Evolutionary conservation across 352 stramenopile genomes (phyloP).

Genomic region (Pythium monospermum): DNA sequence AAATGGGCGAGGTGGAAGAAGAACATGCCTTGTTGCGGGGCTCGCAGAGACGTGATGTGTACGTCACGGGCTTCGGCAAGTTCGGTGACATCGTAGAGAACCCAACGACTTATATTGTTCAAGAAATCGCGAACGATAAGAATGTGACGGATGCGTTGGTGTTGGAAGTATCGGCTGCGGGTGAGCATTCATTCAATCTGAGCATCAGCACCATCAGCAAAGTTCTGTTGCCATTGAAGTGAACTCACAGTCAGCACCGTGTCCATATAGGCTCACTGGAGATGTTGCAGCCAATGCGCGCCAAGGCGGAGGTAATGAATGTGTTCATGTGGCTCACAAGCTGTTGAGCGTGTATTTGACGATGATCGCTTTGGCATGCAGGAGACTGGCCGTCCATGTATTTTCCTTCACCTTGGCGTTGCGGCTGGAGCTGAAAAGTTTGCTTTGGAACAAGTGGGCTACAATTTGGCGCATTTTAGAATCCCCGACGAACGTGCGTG

Average conservation of each 20-base stretch:
- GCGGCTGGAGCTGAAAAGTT: conserved; percentile 39
- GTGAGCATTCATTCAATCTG: conserved; percentile 12
- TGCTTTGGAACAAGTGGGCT: conserved; percentile 59
- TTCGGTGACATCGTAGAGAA: conserved; percentile 82
- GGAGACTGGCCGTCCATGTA: conserved; percentile 38
- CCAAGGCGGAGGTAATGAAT: conserved; percentile 34
- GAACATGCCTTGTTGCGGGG: no score
- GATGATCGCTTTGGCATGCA: conserved; percentile 9
- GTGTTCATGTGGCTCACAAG: no score
- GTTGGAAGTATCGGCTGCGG: conserved; percentile 64
- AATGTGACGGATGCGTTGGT: conserved; percentile 64
- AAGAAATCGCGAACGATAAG: conserved; percentile 46
- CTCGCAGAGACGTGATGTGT: conserved; percentile 43
- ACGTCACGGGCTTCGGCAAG: conserved; percentile 81
- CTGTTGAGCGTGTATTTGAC: no score
- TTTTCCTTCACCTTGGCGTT: conserved; percentile 78
- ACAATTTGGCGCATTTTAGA: conserved; percentile 77
- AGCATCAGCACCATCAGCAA: background rate
- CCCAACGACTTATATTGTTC: conserved; percentile 58
- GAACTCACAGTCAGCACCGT: background rate
- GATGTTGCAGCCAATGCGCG: conserved; percentile 32
- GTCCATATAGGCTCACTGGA: conserved; percentile 23
- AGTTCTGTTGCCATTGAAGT: background rate
- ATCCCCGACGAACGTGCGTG: conserved; percentile 78
- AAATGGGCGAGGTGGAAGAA: no score